A percentile compares a stretch with the other conserved stretches of the same genome.
These are phyloP conservation scores for Alternaria sp. DNA, from an alignment of 2,329 filamentous ascomycete species.

Conservation along the genomic window DNA sequence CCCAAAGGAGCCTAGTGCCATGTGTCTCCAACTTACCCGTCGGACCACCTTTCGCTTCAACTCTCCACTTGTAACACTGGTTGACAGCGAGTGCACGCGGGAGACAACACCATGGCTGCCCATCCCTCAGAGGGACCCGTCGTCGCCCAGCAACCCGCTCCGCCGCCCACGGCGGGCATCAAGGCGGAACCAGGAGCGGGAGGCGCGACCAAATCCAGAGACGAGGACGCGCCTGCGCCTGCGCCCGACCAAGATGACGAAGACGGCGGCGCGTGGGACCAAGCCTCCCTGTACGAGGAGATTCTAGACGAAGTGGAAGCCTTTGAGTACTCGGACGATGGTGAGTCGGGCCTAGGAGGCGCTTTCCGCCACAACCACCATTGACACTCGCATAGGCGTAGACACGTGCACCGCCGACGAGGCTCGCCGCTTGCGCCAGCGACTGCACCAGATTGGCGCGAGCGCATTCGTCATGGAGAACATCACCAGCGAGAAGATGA, in stretches of 20 bases:
- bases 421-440: conserved; percentile 71
- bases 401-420: conserved; percentile 58
- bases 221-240: conserved; percentile 25
- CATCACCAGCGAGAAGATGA: conserved; percentile 67
- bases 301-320: conserved; percentile 44
- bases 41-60: conserved; percentile 23
- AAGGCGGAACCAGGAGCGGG: conserved; percentile 25
- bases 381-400: conserved; percentile 30
- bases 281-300: conserved; percentile 45
- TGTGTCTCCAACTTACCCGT: conserved; percentile 15
- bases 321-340: conserved; percentile 37
- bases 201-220: conserved; percentile 23
- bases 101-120: conserved; percentile 36
- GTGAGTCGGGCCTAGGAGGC: conserved; percentile 20
- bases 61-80: conserved; percentile 21
- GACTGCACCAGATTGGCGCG: conserved; percentile 79
- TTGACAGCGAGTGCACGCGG: conserved; percentile 19
- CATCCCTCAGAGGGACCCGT: conserved; percentile 37
- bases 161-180: conserved; percentile 27
- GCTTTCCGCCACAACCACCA: neutral
- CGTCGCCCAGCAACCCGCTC: conserved; percentile 36
- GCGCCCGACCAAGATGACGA: conserved; percentile 22
- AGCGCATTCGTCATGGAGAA: conserved; percentile 74
- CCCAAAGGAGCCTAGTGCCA: conserved; percentile 18
- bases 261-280: conserved; percentile 43